Evolutionary conservation across 2,329 filamentous ascomycete genomes (phyloP), one percentile per base, ranked within the genome.

Genomic region (Torrubiella hemipterigena): DNA sequence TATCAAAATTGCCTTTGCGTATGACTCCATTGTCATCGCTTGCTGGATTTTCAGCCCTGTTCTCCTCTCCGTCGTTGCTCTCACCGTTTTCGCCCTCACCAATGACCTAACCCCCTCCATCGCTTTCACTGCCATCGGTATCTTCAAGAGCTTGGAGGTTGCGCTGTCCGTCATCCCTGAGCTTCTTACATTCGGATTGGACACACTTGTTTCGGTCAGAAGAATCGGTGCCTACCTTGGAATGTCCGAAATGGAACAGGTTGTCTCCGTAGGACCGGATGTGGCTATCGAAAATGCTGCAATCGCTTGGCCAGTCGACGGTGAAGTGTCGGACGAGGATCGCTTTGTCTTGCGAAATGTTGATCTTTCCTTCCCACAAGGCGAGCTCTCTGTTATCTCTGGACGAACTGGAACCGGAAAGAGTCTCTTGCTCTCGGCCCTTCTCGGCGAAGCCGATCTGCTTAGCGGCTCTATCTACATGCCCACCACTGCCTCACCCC

Each of bases 361-460:
- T 29, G 73, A 70, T 39, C 47, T 85, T 9, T 64, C 65, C 1
- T 84, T 89, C 42, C 82, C 81, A 0, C 52, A 61, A 12, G 70
- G 73, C 13, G 75, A 82, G 42, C 57, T 91, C 7, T 85, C 74
- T 14, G 69, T 87, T 11, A 73, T 89, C 20, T 81, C 79, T 4
- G 82, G 82, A 1, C 78, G 78, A 47, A 89, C 82, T 0, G 82
- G 83, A 1, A 75, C 75, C 7, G 83, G 83, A 12, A 89, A 89
- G 57, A 84, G 77, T 50, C 56, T 89, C 23, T 58, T 91, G 39
- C 63, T 91, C 6, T 70, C 80, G 1, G 70, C 81, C 0, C 73
- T 89, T 17, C 66, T 89, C 5, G 82, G 82, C 3, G 83, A 89
- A 52, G 73, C 74, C 3, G 81, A 87, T 38, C 47, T 86, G 3